A percentile compares a stretch with the other conserved stretches of the same genome.
These are phyloP conservation scores for Herpotrichia juniperi DNA, from an alignment of 2,329 filamentous ascomycete genomes.

Conservation along the genomic window DNA sequence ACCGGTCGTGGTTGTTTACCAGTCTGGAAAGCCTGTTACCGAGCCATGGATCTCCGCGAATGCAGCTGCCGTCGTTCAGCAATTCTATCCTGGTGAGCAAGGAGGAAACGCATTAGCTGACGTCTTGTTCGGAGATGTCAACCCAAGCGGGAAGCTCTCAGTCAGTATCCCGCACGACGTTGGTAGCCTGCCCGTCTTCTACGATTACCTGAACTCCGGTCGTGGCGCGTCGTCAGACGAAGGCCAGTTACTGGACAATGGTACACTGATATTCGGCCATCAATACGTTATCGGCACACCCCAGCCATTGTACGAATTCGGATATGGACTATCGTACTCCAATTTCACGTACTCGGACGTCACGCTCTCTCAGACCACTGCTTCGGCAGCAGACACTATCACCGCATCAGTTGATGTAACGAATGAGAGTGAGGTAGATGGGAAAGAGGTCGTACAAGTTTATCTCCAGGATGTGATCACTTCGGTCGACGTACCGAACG, in stretches of 20 bases:
- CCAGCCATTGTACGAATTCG: conserved; percentile 68
- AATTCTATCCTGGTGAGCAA: conserved; percentile 76
- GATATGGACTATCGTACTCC: conserved; percentile 70
- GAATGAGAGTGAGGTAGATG: conserved; percentile 63
- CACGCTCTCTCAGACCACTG: conserved; percentile 56
- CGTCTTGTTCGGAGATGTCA: conserved; percentile 65
- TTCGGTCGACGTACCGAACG: conserved; percentile 69
- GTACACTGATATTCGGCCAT: conserved; percentile 67
- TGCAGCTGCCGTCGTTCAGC: conserved; percentile 71
- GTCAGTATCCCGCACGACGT: conserved; percentile 72
- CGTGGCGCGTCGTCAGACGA: conserved; percentile 57
- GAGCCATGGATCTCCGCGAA: conserved; percentile 73
- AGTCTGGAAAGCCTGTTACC: conserved; percentile 73
- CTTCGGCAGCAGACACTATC: conserved; percentile 59
- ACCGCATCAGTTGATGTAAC: conserved; percentile 67
- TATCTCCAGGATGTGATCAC: conserved; percentile 69
- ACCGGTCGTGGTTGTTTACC: conserved; percentile 71
- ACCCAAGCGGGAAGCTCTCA: conserved; percentile 69
- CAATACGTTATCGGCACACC: conserved; percentile 69
- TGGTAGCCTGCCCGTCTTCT: conserved; percentile 71
- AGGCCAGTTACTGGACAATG: conserved; percentile 61
- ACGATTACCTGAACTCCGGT: conserved; percentile 74
- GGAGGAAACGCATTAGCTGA: conserved; percentile 71
- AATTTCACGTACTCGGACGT: conserved; percentile 65
- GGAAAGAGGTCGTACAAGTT: conserved; percentile 71